Base-by-base conservation (phyloP, 345 rosid genomes). In the Populus ilicifolia region DNA sequence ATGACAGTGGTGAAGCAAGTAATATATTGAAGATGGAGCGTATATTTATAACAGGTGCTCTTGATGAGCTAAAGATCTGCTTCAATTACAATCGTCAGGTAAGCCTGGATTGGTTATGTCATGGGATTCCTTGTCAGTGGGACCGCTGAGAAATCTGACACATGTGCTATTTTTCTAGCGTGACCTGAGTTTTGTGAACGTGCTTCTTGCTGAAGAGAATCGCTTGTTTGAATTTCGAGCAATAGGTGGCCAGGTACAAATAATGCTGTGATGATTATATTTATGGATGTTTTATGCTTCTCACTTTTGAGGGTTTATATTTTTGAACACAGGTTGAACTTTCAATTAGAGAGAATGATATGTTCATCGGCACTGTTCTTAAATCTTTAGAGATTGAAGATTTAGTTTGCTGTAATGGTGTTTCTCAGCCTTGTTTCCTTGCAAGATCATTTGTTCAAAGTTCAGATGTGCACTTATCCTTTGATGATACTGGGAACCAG, bases 381-480 rank as follows among this genome's bases (percentile, higher is more conserved):
- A 90, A 88, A 86, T 90, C 99, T 38, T 84, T 96, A 92, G 99
- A 96, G 88, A 88, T 96, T 77, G 98, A 93, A 90, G 99, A 96
- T 87, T 83, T 93, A 87, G 89, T 93, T 78, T 83, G 90, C 86
- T 70, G 80, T 78, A 83, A 79, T 71, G 79, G 81, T 63, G 75
- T 77, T 68, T 87, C 91, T 27, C 86, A 54, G 80, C 85, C 88
- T 77, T 84, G 89, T 88, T 96, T 87, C 87, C 70, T 96, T 79
- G 99, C 98, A 71, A 90, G 97, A 80, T 96, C 99, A 78, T 90
- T 96, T 84, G 83, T 90, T 76, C 86, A 83, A 72, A 85, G 82
- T 82, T 81, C 85, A 80, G 89, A 89, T 75, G 86, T 69, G 41
- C 38, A 67, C 74, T 87, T 85, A 69, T 82, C 87, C 70, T 77